These are phyloP conservation scores for Phaeoacremonium minimum DNA, from an alignment of 2,329 filamentous ascomycete species.

Conservation along the genomic window DNA sequence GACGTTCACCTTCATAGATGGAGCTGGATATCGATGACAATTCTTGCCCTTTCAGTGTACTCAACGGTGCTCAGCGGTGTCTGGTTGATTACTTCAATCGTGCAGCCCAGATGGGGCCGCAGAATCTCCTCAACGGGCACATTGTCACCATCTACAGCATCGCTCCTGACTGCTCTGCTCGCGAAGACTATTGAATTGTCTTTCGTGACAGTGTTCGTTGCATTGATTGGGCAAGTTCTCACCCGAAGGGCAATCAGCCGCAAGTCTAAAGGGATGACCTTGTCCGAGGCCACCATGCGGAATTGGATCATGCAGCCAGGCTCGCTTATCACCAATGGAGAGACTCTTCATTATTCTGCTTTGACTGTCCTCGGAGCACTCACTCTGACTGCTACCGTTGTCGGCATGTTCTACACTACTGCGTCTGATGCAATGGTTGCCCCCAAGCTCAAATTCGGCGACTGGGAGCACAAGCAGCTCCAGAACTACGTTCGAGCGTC, in stretches of 20 bases:
- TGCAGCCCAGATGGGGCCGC: constrained; percentile 58
- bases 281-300: constrained; percentile 76
- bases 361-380: constrained; percentile 60
- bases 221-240: constrained; percentile 69
- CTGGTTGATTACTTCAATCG: constrained; percentile 60
- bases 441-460: constrained; percentile 62
- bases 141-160: constrained; percentile 60
- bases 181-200: constrained; percentile 75
- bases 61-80: constrained; percentile 61
- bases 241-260: constrained; percentile 63
- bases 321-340: constrained; percentile 65
- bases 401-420: constrained; percentile 70
- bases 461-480: constrained; percentile 43
- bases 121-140: constrained; percentile 48
- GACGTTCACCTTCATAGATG: constrained; percentile 6
- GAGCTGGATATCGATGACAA: constrained; percentile 45
- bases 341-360: constrained; percentile 60
- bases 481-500: constrained; percentile 52
- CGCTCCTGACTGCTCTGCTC: constrained; percentile 61
- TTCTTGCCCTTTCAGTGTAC: constrained; percentile 51
- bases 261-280: constrained; percentile 59
- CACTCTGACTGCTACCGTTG: constrained; percentile 59
- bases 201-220: constrained; percentile 73
- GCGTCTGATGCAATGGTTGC: constrained; percentile 72
- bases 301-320: constrained; percentile 72